Base-by-base conservation (phyloP, 441 rosid genomes). In the Adansonia gregorii region DNA sequence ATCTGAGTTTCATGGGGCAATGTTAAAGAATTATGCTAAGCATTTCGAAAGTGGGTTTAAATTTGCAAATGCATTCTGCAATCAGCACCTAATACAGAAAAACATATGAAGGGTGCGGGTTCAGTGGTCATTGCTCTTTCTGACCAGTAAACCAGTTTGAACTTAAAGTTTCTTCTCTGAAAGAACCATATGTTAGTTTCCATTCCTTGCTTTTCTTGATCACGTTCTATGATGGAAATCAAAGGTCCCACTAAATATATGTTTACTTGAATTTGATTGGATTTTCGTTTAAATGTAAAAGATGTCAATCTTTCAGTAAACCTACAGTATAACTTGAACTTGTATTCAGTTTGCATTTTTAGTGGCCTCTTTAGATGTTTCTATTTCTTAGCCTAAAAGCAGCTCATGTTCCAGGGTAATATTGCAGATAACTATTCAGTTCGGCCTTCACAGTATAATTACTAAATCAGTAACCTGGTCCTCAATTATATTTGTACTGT, bases 1-100 rank as follows among this genome's bases (percentile, higher is more conserved):
- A 43, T 72, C 75, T 56, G 46, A 17, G 46, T 73, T 54, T 58
- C 70, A 24, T 71, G 22, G 24, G 76, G 59, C 60, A 24, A n/a
- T 27, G 24, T 43, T 39, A 43, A 45, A 6, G 63, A 52, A 56
- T 48, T 31, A 10, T 35, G 12, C 11, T 72, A 60, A 48, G 45
- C 60, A 27, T 72, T 72, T 76, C 24, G 15, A 14, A 6, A 74
- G 6, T 56, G 49, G 59, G 17, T 27, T 48, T 19, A 39, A 5
- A 7, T 74, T 74, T 61, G 51, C 48, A 49, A 48, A 8, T 48
- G 14, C n/a, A n/a, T 24, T 24, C 27, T 19, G 49, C 27, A 79
- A 55, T 63, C 63, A 15, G 61, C n/a, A 2, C 14, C 27, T 46
- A 20, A 24, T 45, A 39, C 5, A 4, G 24, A 12, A 24, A 35